Evolutionary conservation across 2,329 filamentous ascomycete species (phyloP).

Genomic region (Myriosclerotinia curreyana): DNA sequence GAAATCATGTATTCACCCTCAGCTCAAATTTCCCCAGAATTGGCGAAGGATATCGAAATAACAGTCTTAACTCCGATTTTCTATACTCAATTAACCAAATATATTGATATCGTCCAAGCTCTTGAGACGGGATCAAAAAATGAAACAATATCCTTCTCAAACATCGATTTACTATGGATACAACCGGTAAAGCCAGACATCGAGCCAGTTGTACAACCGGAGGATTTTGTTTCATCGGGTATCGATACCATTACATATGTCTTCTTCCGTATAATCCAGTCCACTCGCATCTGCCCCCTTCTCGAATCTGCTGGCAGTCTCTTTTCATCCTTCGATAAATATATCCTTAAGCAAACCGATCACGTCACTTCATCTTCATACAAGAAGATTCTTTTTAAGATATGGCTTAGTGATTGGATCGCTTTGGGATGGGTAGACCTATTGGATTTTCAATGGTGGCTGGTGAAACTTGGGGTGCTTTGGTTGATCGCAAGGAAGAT

Average conservation of each 20-base stretch:
- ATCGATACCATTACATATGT: not conserved
- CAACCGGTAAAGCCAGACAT: not conserved
- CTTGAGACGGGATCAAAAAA: slow-evolving; percentile 1
- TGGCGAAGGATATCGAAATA: slow-evolving; percentile 47
- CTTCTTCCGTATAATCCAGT: not conserved
- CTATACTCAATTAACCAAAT: slow-evolving; percentile 63
- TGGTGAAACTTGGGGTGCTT: not conserved
- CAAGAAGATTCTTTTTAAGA: slow-evolving; percentile 3
- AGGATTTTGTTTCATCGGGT: not conserved
- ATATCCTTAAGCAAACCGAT: not conserved
- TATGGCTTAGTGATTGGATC: slow-evolving; percentile 9
- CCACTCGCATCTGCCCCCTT: not conserved
- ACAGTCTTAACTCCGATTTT: slow-evolving; percentile 62
- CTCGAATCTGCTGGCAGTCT: not conserved
- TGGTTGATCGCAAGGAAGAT: slow-evolving; percentile 14
- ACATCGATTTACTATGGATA: slow-evolving; percentile 5
- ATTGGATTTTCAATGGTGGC: slow-evolving; percentile 10
- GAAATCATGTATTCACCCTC: slow-evolving; percentile 43
- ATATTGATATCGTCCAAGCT: slow-evolving; percentile 42
- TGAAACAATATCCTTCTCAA: slow-evolving; percentile 3
- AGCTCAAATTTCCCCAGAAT: slow-evolving; percentile 27
- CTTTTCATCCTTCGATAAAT: slow-evolving; percentile 6
- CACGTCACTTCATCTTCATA: not conserved
- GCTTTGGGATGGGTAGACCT: slow-evolving; percentile 18
- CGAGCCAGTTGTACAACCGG: no score